Evolutionary conservation across 1,284 basidiomycete genomes (phyloP), one percentile per base, ranked within the genome.

Genomic region (Caloboletus inedulis): DNA sequence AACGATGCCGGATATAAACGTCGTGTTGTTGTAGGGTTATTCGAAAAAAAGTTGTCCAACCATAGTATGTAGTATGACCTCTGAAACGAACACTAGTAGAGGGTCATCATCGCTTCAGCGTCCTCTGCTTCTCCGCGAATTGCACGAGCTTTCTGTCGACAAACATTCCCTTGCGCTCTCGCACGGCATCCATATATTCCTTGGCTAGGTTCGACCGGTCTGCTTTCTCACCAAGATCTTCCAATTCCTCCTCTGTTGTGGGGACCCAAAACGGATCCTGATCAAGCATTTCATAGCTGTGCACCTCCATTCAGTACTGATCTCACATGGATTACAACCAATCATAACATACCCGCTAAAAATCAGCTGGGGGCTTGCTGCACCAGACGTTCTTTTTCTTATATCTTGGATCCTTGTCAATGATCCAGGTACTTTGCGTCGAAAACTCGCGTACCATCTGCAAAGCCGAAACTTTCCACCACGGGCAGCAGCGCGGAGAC

Each of bases 201-300:
- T 94, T 95, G 0, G 96, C 96, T n/a, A 98, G 77, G 68, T 99
- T 99, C 19, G 87, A 84, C 47, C 91, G 78, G 68, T 99, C 97
- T 2, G 95, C 89, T 70, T 98, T 97, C 68, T 96, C 93, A 43
- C 97, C 97, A 8, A 99, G 77, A 69, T 98, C 96, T 72, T 99
- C 97, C 39, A 99, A 77, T 65, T 99, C 97, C 68, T 98, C 97
- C 64, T 97, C 91, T 0, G 97, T 99, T 8, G 93, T 94, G 0
- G 97, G 97, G 0, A 99, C 95, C 97, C 97, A 99, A 77, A 96
- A 99, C 3, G 97, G 97, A 75, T 99, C 94, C 61, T 87, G 83
- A 71, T 94, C 91, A 29, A 97, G 78, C 62, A 93, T 78, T 69
- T 96, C 91, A 70, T 91, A 93, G 41, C 89, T 90, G 58, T 27